Evolutionary conservation across 345 rosid genomes (phyloP), one percentile per base, ranked within the genome.

Genomic region (Geranium brycei): DNA sequence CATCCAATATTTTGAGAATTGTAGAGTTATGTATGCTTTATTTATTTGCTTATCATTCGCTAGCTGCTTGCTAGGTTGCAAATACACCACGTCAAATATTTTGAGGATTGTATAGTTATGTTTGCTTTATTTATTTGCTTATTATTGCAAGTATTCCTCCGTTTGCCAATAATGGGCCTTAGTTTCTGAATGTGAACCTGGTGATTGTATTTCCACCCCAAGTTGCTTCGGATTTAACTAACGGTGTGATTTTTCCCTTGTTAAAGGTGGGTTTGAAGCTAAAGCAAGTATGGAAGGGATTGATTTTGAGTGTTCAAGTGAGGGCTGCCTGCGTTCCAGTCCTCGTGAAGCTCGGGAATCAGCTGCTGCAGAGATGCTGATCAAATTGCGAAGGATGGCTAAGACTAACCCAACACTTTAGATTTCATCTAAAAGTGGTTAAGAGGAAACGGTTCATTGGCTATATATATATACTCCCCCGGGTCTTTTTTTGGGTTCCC

Each of bases 271-370:
- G 64, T 85, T 75, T 68, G 62, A 64, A 64, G 90, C 97, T 28
- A 71, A 65, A 2, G 81, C 77, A 64, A 77, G 59, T 3, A 62
- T 84, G 38, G 80, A 75, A 64, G 85, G 82, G 67, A 23, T 17
- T 40, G 66, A 67, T 19, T 73, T 68, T 1, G 78, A 74, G 19
- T 62, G 62, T 32, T 67, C 83, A 17, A n/a, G 59, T 55, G 38
- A 12, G 6, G 85, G 88, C 18, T 80, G 73, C 2, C 62, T 51
- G 17, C 60, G 57, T 55, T 53, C 67, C 31, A 70, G 61, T 57
- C 76, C 88, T 18, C 71, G 40, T 7, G 77, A 77, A 56, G 91
- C 96, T 51, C 85, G 91, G 67, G 82, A 81, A 67, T 85, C 88
- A 0, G 88, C 91, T 7, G 95, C 96, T 0, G 40, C 59, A 18